Base-by-base conservation (phyloP, 2,329 filamentous ascomycete species). In the Fusarium foetens region DNA sequence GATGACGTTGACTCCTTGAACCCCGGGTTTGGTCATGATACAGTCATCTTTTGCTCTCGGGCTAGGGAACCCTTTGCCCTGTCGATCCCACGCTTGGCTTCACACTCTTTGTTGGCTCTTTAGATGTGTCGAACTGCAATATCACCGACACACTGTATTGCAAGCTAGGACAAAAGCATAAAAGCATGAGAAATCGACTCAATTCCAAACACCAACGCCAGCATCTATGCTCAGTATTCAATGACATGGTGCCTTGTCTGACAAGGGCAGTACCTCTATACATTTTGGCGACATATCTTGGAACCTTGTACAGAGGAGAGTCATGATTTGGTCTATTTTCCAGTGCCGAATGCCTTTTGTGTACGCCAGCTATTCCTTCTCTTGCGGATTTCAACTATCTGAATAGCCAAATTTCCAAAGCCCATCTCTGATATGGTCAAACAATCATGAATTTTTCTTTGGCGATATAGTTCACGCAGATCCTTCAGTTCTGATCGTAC, bases 401-500 rank as follows among this genome's bases (percentile, higher is more conserved):
- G 41, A 62, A 55, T 36, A 39, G 51, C 23, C 52, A 25, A 45
- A 52, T 43, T 29, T 49, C 46, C 33, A 51, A 29, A 46, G 29
- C 49, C 49, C 19, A 51, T 36, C 23, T 27, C 36, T 36, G 33
- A 29, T 29, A 43, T 35, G 21, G 17, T 16, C 27, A 64, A 43
- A 38, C 23, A 31, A 36, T 35, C 41, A 45, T 29, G 31, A 25
- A 31, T 36, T 38, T 33, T 36, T 27, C 41, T 27, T 36, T 25
- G 17, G 13, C 29, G 31, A 39, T 33, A 35, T 23, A 46, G 43
- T n/a, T 10, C 51, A 48, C 21, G 33, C n/a, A 43, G 23, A 39
- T 25, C 48, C 23, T 63, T 57, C 33, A 65, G 31, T 39, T 51
- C 53, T 76, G 81, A 31, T 81, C 80, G 35, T 73, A 80, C 42